Percentiles rank a stretch among this genome's conserved stretches.
These are phyloP conservation scores for Paraleonurus japonicus DNA, from an alignment of 257 asterid genomes.

Conservation along the genomic window DNA sequence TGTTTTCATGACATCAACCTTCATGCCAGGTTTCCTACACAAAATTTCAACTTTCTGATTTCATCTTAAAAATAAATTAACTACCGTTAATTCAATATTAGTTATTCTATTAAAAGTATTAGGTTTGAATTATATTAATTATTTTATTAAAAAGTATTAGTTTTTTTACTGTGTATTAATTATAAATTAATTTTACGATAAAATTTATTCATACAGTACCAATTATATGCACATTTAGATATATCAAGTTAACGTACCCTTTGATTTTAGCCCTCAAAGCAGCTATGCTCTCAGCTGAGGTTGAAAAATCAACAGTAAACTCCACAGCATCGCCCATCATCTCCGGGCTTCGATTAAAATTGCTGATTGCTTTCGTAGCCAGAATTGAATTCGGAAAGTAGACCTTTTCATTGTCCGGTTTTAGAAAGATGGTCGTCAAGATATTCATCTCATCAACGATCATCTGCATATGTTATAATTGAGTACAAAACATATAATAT, in stretches of 20 bases:
- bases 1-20: slow-evolving; percentile 37
- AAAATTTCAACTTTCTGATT: slow-evolving; percentile 22
- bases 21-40: slow-evolving; percentile 42
- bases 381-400: slow-evolving; percentile 62
- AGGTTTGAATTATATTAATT: too few species aligned
- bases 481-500: too few species aligned
- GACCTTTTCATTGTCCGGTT: slow-evolving; percentile 54
- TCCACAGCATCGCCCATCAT: slow-evolving; percentile 75
- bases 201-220: too few species aligned
- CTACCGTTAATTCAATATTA: too few species aligned
- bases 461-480: too few species aligned
- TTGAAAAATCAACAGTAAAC: slow-evolving; percentile 69
- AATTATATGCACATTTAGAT: too few species aligned
- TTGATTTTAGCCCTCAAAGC: slow-evolving; percentile 57
- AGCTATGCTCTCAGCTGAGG: slow-evolving; percentile 67
- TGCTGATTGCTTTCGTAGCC: slow-evolving; percentile 62
- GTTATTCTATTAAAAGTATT: too few species aligned
- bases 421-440: slow-evolving; percentile 65
- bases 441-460: slow-evolving; percentile 74
- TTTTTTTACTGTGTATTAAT: too few species aligned
- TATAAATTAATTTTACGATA: too few species aligned
- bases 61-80: background rate
- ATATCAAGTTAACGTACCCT: too few species aligned
- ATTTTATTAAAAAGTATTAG: too few species aligned
- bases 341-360: slow-evolving; percentile 66